phyloP scores from a whole-genome alignment of 2,329 filamentous ascomycete genomes.

The Pseudogymnoascus sp. region DNA sequence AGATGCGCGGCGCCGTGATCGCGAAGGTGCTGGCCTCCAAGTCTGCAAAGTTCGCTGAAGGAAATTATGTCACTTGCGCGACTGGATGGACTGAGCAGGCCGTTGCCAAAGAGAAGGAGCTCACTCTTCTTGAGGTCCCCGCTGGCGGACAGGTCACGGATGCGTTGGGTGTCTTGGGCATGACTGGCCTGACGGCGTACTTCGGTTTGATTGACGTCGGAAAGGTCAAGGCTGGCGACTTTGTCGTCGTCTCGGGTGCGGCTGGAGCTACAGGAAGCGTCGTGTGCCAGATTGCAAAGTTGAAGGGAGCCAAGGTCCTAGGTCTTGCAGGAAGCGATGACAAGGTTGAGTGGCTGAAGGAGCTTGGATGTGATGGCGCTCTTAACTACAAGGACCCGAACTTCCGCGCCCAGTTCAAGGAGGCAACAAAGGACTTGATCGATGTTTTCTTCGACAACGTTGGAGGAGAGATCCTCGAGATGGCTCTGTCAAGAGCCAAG shows the following conservation, averaged over 20 bases:
- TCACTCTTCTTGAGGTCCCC: slow-evolving; percentile 36
- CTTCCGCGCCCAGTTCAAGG: slow-evolving; percentile 52
- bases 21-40: slow-evolving; percentile 55
- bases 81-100: slow-evolving; percentile 61
- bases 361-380: slow-evolving; percentile 59
- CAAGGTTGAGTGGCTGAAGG: slow-evolving; percentile 59
- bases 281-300: slow-evolving; percentile 69
- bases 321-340: slow-evolving; percentile 59
- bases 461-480: slow-evolving; percentile 62
- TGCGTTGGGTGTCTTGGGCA: slow-evolving; percentile 50
- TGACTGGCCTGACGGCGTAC: slow-evolving; percentile 53
- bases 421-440: slow-evolving; percentile 51
- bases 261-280: slow-evolving; percentile 72
- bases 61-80: slow-evolving; percentile 47
- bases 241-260: slow-evolving; percentile 69
- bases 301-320: slow-evolving; percentile 54
- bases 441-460: slow-evolving; percentile 69
- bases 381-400: slow-evolving; percentile 61
- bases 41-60: slow-evolving; percentile 44
- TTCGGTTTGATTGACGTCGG: slow-evolving; percentile 65
- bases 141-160: slow-evolving; percentile 43
- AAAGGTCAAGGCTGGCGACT: slow-evolving; percentile 58
- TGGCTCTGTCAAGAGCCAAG: slow-evolving; percentile 56
- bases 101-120: slow-evolving; percentile 45
- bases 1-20: slow-evolving; percentile 58